Evolutionary conservation across 176 grass and related monocot genomes (phyloP), one percentile per base, ranked within the genome.

Genomic region (Aegilops speltoides): DNA sequence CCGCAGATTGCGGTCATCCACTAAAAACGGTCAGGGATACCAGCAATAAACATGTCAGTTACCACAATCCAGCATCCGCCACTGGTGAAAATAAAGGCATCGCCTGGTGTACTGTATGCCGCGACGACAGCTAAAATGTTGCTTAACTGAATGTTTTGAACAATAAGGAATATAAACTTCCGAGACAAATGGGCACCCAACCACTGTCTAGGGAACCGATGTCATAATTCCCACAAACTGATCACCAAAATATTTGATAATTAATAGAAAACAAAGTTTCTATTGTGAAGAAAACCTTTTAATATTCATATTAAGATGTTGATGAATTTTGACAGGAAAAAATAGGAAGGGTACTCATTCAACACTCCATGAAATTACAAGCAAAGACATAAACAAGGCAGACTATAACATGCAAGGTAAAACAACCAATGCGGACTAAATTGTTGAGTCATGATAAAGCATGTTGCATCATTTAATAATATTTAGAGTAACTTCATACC

Each of bases 1-100:
- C 91, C 96, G 91, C 93, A 98, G 96, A 98, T 98, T 98, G 93
- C 93, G 96, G 93, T 98, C 96, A 98, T 98, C 96, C 96, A 98
- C 96, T 98, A 95, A 95, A 91, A 84, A 86, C 68, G 68, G 91
- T 74, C 83, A 91, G 85, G 89, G 88, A 98, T 95, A 89, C 90
- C 93, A 94, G 90, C 91, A 98, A 91, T 92, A 94, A 94, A 95
- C 83, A 90, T 94, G 90, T 97, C 90, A 92, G 95, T 97, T 98
- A 93, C 90, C 87, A 83, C 86, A 91, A 88, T 89, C 83, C 91
- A 95, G 91, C 92, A 98, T 95, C 82, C 94, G 74, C 88, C 84
- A 83, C 83, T 92, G 89, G 88, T 76, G 79, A 93, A 94, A 90
- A 90, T 87, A 84, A 93, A 91, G 89, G 89, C 72, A 87, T 86